Conservation (phyloP, 2,329 filamentous ascomycete species). For the Albifimbria verrucaria region DNA sequence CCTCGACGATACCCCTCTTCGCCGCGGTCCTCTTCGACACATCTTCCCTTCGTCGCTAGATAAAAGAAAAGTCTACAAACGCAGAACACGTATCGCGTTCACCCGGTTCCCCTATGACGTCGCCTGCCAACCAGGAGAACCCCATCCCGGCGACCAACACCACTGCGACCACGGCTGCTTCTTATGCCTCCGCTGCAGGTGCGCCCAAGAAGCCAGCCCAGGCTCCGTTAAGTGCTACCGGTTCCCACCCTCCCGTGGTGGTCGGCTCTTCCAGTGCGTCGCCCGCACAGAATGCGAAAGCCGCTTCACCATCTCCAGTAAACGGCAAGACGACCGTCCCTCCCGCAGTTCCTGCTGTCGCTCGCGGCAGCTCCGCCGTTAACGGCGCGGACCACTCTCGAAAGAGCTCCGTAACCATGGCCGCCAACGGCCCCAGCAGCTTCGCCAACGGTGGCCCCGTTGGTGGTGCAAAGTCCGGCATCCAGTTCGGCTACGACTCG, state of each 20-base stretch:
- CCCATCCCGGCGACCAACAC: conserved; percentile 55
- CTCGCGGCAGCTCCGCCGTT: conserved; percentile 57
- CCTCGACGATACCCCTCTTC: background rate
- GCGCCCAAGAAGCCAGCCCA: conserved; percentile 60
- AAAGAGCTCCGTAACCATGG: conserved; percentile 91
- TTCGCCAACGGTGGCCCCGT: conserved; percentile 70
- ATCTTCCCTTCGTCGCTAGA: conserved; percentile 16
- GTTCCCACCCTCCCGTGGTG: conserved; percentile 51
- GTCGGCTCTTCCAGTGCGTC: conserved; percentile 47
- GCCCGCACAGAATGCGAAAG: conserved; percentile 55
- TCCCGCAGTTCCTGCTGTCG: conserved; percentile 66
- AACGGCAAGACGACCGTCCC: conserved; percentile 77
- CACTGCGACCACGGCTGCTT: conserved; percentile 55
- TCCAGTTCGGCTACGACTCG: conserved; percentile 83
- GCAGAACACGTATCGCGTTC: conserved; percentile 21
- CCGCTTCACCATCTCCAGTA: conserved; percentile 70
- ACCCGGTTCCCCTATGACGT: conserved; percentile 52
- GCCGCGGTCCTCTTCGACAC: too few relatives aligned
- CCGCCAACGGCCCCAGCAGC: conserved; percentile 72
- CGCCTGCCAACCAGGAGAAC: conserved; percentile 53
- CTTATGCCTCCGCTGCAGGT: conserved; percentile 66
- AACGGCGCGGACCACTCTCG: conserved; percentile 80
- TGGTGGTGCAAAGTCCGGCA: conserved; percentile 58
- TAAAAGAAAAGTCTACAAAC: conserved; percentile 17
- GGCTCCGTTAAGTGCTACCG: conserved; percentile 59